Conservation (phyloP, 2,329 filamentous ascomycete genomes). For the Orbilia brochopaga region DNA sequence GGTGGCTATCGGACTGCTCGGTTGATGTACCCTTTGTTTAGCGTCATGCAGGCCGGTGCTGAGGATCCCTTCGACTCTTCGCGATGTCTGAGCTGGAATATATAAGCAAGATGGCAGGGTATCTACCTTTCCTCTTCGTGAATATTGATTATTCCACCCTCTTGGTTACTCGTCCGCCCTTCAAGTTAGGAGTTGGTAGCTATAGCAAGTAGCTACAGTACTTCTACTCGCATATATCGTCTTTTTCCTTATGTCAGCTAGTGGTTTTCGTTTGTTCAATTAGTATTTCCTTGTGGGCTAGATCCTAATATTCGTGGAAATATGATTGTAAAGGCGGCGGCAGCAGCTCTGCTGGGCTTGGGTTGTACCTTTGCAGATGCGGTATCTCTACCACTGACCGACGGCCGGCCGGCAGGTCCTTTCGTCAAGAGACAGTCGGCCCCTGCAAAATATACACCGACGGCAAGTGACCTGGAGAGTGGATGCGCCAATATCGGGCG, state of each 20-base stretch:
- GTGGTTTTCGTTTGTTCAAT: conserved; percentile 6
- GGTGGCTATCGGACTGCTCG: no score
- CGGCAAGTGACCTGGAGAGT: conserved; percentile 13
- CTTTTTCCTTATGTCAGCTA: conserved; percentile 8
- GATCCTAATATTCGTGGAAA: not conserved
- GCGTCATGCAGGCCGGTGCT: conserved; percentile 16
- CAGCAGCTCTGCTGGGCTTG: conserved; percentile 35
- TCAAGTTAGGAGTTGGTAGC: not conserved
- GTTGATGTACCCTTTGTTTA: no score
- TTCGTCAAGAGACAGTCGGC: conserved; percentile 6
- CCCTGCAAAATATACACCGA: conserved; percentile 26
- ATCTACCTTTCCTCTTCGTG: conserved; percentile 1
- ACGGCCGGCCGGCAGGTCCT: conserved; percentile 11
- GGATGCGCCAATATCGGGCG: conserved; percentile 34
- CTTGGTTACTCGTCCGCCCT: not conserved
- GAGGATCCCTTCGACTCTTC: conserved; percentile 7
- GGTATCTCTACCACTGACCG: conserved; percentile 29
- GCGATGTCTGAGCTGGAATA: conserved; percentile 22
- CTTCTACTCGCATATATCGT: no score
- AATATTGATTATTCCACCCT: no score
- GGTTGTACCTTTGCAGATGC: conserved; percentile 22
- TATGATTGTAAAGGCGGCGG: conserved; percentile 34
- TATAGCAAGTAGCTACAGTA: conserved; percentile 11
- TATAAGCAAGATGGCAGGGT: conserved; percentile 50
- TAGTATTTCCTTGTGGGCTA: conserved; percentile 1